These are phyloP conservation scores for Diaporthe sp. DNA, from an alignment of 2,329 filamentous ascomycete genomes.

Conservation along the genomic window DNA sequence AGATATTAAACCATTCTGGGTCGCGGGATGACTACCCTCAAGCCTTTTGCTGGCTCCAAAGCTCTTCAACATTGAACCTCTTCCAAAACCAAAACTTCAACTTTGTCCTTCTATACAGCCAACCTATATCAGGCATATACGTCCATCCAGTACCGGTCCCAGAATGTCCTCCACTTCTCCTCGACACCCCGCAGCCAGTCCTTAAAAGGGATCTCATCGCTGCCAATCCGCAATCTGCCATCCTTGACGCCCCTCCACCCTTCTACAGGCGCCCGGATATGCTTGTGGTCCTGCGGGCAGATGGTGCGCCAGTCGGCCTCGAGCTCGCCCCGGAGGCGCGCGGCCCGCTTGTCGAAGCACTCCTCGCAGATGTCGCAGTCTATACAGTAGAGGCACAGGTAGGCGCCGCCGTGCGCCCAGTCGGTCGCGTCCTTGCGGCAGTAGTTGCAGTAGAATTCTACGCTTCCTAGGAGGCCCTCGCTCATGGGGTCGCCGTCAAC, in stretches of 20 bases:
- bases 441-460: slow-evolving; percentile 9
- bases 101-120: background rate
- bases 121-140: background rate
- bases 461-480: background rate
- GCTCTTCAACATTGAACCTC: too few relatives aligned
- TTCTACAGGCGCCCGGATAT: slow-evolving; percentile 43
- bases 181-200: background rate
- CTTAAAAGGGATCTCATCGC: slow-evolving; percentile 18
- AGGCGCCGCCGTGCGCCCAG: slow-evolving; percentile 40
- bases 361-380: slow-evolving; percentile 42
- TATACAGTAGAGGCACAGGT: slow-evolving; percentile 44
- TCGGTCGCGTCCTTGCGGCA: background rate
- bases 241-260: slow-evolving; percentile 44
- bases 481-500: background rate
- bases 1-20: too few relatives aligned
- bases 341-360: slow-evolving; percentile 40
- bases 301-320: slow-evolving; percentile 36
- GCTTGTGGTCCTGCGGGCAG: slow-evolving; percentile 43
- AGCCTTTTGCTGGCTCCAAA: too few relatives aligned
- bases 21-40: too few relatives aligned
- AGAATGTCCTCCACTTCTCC: background rate
- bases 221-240: slow-evolving; percentile 41
- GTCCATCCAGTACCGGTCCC: background rate
- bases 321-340: slow-evolving; percentile 38
- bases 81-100: too few relatives aligned